Evolutionary conservation across 148 eudicot genomes (phyloP).

Genomic region (Nepenthes mirabilis): DNA sequence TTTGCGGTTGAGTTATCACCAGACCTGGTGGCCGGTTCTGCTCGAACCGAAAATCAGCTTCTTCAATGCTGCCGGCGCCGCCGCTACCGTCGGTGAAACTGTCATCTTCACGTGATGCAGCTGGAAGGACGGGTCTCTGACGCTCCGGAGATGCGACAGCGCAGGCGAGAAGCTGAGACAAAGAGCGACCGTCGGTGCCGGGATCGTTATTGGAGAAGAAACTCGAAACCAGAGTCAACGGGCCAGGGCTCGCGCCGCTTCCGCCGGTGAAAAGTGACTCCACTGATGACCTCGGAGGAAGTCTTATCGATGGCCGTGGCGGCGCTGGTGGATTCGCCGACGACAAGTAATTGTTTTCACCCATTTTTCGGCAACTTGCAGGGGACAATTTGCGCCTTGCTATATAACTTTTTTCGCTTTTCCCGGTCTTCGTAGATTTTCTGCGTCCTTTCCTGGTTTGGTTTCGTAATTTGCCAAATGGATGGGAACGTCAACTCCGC

Average conservation of each 20-base stretch:
- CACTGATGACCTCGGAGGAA: constrained; percentile 34
- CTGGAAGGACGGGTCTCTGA: not conserved
- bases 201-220: constrained; percentile 37
- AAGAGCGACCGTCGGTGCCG: constrained; percentile 26
- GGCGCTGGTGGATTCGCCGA: constrained; percentile 3
- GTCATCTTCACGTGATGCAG: not conserved
- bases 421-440: no score
- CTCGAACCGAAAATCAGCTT: constrained; percentile 22
- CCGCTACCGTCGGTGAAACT: constrained; percentile 1
- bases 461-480: no score
- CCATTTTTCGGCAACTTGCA: not conserved
- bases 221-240: constrained; percentile 54
- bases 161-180: constrained; percentile 63
- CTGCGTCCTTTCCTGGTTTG: no score
- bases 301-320: constrained; percentile 20
- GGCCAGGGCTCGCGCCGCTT: constrained; percentile 46
- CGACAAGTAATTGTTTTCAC: not conserved
- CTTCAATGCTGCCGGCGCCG: not conserved
- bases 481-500: no score
- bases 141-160: constrained; percentile 38
- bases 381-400: no score
- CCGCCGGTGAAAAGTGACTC: constrained; percentile 26
- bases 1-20: constrained; percentile 26
- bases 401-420: no score
- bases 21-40: constrained; percentile 33